Conservation (phyloP, 805 yeast genomes). For the Tetrapisispora nanseiensis region DNA sequence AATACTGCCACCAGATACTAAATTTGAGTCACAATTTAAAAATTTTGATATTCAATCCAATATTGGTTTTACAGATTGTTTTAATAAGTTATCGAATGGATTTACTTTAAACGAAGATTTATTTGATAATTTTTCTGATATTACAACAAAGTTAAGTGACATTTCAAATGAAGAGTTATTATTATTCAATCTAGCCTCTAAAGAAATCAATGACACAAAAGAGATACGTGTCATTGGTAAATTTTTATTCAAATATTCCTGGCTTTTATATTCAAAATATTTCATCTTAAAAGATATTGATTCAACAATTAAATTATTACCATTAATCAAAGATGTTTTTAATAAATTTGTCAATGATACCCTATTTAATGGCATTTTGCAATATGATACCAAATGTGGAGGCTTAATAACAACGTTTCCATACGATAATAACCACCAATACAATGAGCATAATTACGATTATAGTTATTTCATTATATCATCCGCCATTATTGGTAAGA, state of each 20-base stretch:
- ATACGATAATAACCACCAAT: slow-evolving; percentile 66
- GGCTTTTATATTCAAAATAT: slow-evolving; percentile 64
- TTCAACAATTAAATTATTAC: slow-evolving; percentile 43
- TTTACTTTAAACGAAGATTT: no score
- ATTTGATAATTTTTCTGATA: neutral
- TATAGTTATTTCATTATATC: slow-evolving; percentile 69
- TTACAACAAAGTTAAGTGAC: neutral
- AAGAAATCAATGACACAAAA: slow-evolving; percentile 11
- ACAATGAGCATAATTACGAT: slow-evolving; percentile 71
- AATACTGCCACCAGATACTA: neutral
- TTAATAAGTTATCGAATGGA: no score
- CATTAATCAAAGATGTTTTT: slow-evolving; percentile 56
- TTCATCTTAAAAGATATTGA: slow-evolving; percentile 48
- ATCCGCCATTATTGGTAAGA: slow-evolving; percentile 49
- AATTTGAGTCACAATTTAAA: slow-evolving; percentile 1
- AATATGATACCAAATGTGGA: slow-evolving; percentile 70
- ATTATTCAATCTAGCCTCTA: neutral
- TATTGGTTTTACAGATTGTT: no score
- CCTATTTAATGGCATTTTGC: slow-evolving; percentile 57
- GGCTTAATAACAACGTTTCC: slow-evolving; percentile 69
- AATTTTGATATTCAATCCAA: neutral
- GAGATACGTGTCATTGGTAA: slow-evolving; percentile 44
- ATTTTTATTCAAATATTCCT: slow-evolving; percentile 80
- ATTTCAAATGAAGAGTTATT: neutral
- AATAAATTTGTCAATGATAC: slow-evolving; percentile 56